These are phyloP conservation scores for Aureobasidium musti DNA, from an alignment of 2,329 filamentous ascomycete genomes.

Conservation along the genomic window DNA sequence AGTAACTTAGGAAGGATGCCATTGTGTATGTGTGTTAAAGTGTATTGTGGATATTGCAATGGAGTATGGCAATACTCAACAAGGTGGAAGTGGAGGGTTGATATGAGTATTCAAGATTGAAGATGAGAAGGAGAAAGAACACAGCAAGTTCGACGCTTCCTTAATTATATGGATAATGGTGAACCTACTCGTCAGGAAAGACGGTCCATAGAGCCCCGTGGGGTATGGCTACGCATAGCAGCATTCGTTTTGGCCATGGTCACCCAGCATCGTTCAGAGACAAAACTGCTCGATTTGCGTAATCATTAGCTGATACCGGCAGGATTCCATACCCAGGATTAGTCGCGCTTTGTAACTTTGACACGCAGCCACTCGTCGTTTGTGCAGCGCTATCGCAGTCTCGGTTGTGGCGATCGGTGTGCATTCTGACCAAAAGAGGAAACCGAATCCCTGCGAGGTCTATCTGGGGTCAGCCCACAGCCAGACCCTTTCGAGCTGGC, in stretches of 20 bases:
- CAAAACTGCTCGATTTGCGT: conserved; percentile 23
- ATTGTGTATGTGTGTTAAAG: conserved; percentile 14
- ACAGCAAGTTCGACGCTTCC: conserved; percentile 5
- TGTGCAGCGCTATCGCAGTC: conserved; percentile 21
- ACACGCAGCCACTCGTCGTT: not conserved
- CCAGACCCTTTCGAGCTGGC: not conserved
- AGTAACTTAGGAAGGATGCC: conserved; percentile 28
- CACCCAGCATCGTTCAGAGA: conserved; percentile 10
- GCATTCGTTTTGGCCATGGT: not conserved
- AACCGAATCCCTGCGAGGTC: not conserved
- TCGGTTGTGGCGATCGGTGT: conserved; percentile 21
- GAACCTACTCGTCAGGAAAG: conserved; percentile 4
- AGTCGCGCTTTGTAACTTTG: conserved; percentile 14
- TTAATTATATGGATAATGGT: conserved; percentile 11
- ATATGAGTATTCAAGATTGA: not conserved
- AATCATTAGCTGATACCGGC: conserved; percentile 19
- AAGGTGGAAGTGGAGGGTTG: not conserved
- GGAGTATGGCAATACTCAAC: conserved; percentile 7
- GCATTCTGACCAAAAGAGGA: conserved; percentile 24
- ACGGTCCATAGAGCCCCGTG: conserved; percentile 24
- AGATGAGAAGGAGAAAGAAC: conserved; percentile 7
- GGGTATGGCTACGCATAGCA: conserved; percentile 15
- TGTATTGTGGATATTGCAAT: conserved; percentile 15
- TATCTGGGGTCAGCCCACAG: conserved; percentile 24
- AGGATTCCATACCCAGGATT: conserved; percentile 22